These are phyloP conservation scores for Aethionema arabicum DNA, from an alignment of 345 rosid species.

Conservation along the genomic window DNA sequence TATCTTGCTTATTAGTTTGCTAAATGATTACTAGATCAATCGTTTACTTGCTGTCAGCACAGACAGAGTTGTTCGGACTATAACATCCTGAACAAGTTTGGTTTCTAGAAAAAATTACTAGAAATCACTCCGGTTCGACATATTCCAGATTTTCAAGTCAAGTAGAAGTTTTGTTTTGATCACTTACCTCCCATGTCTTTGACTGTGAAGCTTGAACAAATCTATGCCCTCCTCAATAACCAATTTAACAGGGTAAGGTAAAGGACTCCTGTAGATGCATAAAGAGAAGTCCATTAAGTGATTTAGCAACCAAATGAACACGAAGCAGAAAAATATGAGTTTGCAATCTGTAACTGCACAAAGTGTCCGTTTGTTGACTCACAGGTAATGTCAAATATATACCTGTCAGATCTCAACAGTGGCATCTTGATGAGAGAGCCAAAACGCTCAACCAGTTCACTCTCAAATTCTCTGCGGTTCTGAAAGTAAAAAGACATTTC, in stretches of 20 bases:
- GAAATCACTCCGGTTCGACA: neutral
- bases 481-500: constrained; percentile 32
- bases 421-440: constrained; percentile 92
- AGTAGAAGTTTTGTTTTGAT: constrained; percentile 3
- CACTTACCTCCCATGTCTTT: constrained; percentile 76
- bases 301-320: constrained; percentile 6
- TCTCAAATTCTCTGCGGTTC: constrained; percentile 82
- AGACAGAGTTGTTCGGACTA: neutral
- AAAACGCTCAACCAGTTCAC: constrained; percentile 84
- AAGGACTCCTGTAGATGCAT: constrained; percentile 57
- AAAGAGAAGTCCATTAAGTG: constrained; percentile 13
- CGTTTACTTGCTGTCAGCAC: constrained; percentile 2
- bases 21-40: neutral
- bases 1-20: neutral
- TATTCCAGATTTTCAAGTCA: constrained; percentile 17
- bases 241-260: constrained; percentile 66
- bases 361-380: constrained; percentile 11
- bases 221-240: constrained; percentile 81
- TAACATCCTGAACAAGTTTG: neutral
- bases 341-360: constrained; percentile 5
- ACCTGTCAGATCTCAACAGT: constrained; percentile 79
- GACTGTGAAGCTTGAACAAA: constrained; percentile 69
- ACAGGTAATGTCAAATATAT: constrained; percentile 10
- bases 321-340: neutral
- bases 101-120: neutral